Conservation (phyloP, 306 rosid genomes). For the Mimosa pudica region DNA sequence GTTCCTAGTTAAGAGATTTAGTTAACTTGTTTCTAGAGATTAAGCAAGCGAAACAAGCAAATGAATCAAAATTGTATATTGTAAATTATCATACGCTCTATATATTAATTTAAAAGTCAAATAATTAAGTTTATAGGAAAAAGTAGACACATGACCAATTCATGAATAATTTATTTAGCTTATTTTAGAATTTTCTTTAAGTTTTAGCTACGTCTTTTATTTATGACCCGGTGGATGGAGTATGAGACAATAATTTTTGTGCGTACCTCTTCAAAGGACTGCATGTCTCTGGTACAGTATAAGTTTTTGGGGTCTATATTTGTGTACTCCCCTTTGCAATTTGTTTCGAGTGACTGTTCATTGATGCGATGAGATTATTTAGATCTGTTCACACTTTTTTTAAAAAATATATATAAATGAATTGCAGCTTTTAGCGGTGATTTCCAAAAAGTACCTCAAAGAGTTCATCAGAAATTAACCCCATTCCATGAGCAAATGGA, state of each 20-base stretch:
- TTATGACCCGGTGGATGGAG: too few species aligned
- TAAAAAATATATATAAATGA: not conserved
- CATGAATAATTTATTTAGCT: too few species aligned
- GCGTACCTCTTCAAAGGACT: slow-evolving; percentile 35
- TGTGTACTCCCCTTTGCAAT: slow-evolving; percentile 50
- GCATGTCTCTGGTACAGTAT: slow-evolving; percentile 40
- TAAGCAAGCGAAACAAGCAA: too few species aligned
- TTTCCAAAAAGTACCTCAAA: not conserved
- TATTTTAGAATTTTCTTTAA: too few species aligned
- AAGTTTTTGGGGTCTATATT: slow-evolving; percentile 38
- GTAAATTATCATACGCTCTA: too few species aligned
- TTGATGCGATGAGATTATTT: not conserved
- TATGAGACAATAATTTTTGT: not conserved
- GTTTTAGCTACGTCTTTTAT: too few species aligned
- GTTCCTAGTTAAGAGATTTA: too few species aligned
- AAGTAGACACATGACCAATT: too few species aligned
- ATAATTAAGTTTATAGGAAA: not conserved
- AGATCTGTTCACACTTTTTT: not conserved
- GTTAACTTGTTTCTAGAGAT: too few species aligned
- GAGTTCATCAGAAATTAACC: not conserved
- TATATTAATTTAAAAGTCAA: too few species aligned
- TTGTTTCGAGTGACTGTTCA: slow-evolving; percentile 51
- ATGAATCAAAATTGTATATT: too few species aligned
- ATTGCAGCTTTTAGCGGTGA: not conserved
- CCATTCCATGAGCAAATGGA: not conserved